These are phyloP conservation scores for Chenopodium suecicum DNA, from an alignment of 148 eudicot genomes.

Conservation along the genomic window DNA sequence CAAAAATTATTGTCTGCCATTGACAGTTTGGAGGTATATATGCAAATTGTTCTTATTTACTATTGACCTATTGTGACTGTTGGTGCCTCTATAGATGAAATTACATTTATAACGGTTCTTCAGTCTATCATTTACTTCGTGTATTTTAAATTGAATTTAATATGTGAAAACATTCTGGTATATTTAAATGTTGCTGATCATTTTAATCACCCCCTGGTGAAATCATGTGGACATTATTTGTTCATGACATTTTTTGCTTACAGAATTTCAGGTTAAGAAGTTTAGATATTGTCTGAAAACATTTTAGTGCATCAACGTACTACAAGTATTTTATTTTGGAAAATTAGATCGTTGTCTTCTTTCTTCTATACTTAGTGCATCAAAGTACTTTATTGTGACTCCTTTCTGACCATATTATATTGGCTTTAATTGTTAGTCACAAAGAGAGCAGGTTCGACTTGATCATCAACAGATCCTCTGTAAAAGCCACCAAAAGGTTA, in stretches of 20 bases:
- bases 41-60: not conserved
- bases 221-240: not conserved
- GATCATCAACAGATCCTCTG: slow-evolving; percentile 72
- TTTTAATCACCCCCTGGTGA: not conserved
- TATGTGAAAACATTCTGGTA: not conserved
- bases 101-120: not conserved
- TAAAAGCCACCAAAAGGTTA: slow-evolving; percentile 78
- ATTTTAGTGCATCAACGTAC: not conserved
- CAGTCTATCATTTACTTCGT: too few species aligned
- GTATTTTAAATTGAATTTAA: too few species aligned
- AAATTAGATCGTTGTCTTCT: not conserved
- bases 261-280: not conserved
- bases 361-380: not conserved
- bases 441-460: slow-evolving; percentile 66
- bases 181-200: not conserved
- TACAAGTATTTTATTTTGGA: not conserved
- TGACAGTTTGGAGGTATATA: slow-evolving; percentile 57
- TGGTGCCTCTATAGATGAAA: not conserved
- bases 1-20: slow-evolving; percentile 45
- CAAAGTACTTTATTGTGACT: not conserved
- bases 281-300: not conserved
- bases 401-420: slow-evolving; percentile 3
- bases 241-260: not conserved
- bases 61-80: not conserved
- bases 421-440: slow-evolving; percentile 40